Conservation (phyloP, 352 stramenopile species). For the Globisporangium polare region DNA sequence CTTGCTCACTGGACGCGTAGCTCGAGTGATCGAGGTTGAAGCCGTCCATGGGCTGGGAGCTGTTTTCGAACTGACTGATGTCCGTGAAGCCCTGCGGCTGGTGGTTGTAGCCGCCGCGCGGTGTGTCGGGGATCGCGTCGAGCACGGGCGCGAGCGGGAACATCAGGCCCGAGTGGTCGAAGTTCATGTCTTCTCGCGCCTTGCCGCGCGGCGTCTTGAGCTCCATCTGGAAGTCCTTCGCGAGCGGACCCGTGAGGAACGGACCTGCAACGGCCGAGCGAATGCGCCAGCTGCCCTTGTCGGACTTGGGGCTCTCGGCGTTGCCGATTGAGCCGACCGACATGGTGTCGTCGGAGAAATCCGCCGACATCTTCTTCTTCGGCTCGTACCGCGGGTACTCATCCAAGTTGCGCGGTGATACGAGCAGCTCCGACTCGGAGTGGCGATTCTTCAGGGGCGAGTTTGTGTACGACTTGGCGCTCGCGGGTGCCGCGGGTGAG, state of each 20-base stretch:
- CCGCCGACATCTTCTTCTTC: constrained; percentile 18
- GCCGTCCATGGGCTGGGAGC: constrained; percentile 15
- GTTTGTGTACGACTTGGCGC: constrained; percentile 13
- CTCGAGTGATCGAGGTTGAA: constrained; percentile 15
- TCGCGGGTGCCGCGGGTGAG: constrained; percentile 10
- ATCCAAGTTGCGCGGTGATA: constrained; percentile 13
- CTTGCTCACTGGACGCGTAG: neutral
- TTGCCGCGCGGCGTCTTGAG: constrained; percentile 28
- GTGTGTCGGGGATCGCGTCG: constrained; percentile 21
- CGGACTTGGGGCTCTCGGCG: constrained; percentile 31
- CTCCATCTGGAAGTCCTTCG: constrained; percentile 24
- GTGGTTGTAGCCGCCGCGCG: constrained; percentile 15
- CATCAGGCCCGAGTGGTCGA: constrained; percentile 27
- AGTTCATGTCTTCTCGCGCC: constrained; percentile 23
- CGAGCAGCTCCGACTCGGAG: constrained; percentile 16
- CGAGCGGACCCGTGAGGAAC: constrained; percentile 38
- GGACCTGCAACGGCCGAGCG: constrained; percentile 27
- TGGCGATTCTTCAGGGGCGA: constrained; percentile 14
- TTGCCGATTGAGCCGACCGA: constrained; percentile 24
- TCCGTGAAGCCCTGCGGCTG: constrained; percentile 22
- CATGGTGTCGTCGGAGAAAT: constrained; percentile 32
- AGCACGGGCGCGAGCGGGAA: constrained; percentile 34
- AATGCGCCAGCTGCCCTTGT: constrained; percentile 26
- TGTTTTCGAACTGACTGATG: constrained; percentile 21
- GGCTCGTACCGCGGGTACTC: constrained; percentile 15